These are phyloP conservation scores for Calonectria multiphialidica DNA, from an alignment of 2,329 filamentous ascomycete genomes.

Conservation along the genomic window DNA sequence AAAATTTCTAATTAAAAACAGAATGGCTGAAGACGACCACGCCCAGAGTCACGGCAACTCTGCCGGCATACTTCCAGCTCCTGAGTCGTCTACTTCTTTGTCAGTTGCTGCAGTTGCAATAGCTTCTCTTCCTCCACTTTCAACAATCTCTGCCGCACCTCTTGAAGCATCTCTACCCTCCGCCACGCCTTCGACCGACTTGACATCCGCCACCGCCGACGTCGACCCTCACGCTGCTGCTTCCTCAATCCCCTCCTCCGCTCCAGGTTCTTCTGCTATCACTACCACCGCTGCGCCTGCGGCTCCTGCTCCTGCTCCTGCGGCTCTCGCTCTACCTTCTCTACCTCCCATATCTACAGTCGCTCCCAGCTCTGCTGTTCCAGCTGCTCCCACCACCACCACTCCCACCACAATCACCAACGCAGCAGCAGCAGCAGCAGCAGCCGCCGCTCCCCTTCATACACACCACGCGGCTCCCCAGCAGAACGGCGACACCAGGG, in stretches of 20 bases:
- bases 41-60: slow-evolving; percentile 46
- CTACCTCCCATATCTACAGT: slow-evolving; percentile 26
- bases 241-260: neutral
- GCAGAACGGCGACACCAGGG: slow-evolving; percentile 49
- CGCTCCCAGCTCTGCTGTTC: slow-evolving; percentile 22
- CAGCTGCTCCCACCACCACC: neutral
- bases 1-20: slow-evolving; percentile 52
- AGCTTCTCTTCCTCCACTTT: slow-evolving; percentile 29
- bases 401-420: too few relatives aligned
- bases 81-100: slow-evolving; percentile 38
- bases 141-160: slow-evolving; percentile 32
- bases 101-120: slow-evolving; percentile 39
- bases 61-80: slow-evolving; percentile 42
- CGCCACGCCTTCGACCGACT: slow-evolving; percentile 28
- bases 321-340: slow-evolving; percentile 1
- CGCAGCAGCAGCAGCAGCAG: too few relatives aligned
- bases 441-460: slow-evolving; percentile 29
- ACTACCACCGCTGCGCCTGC: slow-evolving; percentile 21
- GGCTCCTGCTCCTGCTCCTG: neutral
- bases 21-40: slow-evolving; percentile 48
- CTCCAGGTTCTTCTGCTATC: slow-evolving; percentile 23
- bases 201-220: slow-evolving; percentile 28
- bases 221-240: slow-evolving; percentile 23
- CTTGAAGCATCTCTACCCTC: slow-evolving; percentile 36
- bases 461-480: slow-evolving; percentile 34